phyloP scores from a whole-genome alignment of 768 basidiomycete genomes.

The Kwoniella newhampshirensis region DNA sequence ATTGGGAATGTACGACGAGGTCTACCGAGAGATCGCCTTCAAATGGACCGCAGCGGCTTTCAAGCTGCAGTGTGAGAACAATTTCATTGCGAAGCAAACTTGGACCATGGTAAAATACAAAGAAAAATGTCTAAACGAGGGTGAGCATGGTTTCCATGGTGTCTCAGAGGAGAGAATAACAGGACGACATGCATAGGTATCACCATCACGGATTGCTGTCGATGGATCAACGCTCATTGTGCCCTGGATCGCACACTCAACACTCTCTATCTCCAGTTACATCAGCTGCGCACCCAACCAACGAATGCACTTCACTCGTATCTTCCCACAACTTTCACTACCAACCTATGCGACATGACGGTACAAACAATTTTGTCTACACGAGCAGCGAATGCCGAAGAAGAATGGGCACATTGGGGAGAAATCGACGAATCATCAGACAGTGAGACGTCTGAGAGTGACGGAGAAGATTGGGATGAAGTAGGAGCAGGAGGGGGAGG shows the following conservation, averaged over 20 bases:
- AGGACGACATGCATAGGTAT: conserved; percentile 37
- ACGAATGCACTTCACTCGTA: conserved; percentile 42
- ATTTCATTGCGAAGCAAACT: conserved; percentile 81
- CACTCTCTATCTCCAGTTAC: conserved; percentile 73
- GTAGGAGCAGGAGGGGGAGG: conserved; percentile 38
- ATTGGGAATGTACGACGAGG: conserved; percentile 59
- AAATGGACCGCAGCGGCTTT: conserved; percentile 87
- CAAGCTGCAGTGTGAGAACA: conserved; percentile 81
- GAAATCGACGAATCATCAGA: conserved; percentile 37
- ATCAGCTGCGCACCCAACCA: conserved; percentile 54
- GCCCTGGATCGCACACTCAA: conserved; percentile 79
- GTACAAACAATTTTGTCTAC: conserved; percentile 85
- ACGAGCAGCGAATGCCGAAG: conserved; percentile 57
- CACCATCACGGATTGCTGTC: conserved; percentile 41
- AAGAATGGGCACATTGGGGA: conserved; percentile 49
- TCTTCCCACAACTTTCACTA: conserved; percentile 67
- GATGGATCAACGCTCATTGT: conserved; percentile 64
- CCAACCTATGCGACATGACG: conserved; percentile 74
- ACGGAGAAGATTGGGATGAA: conserved; percentile 29
- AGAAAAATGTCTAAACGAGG: conserved; percentile 63
- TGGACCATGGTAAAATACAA: conserved; percentile 68
- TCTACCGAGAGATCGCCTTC: conserved; percentile 87
- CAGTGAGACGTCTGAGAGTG: conserved; percentile 18
- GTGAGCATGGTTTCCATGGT: conserved; percentile 28
- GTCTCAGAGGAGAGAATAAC: conserved; percentile 53